Evolutionary conservation across 208 protist species (phyloP).

Genomic region (Blastocrithidia nonstop): DNA sequence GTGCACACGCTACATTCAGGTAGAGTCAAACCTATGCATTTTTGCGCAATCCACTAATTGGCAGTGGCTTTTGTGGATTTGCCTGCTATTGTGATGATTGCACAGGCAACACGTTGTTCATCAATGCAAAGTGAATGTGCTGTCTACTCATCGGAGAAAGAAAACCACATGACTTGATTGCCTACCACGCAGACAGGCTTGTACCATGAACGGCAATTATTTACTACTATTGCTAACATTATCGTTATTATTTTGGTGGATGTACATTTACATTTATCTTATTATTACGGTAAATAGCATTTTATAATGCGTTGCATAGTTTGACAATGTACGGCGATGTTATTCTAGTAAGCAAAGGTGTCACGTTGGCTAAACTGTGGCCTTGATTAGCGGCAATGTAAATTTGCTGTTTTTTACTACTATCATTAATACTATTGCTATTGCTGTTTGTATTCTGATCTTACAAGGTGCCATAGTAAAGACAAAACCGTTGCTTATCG

Average conservation of each 20-base stretch:
- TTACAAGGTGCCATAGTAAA: constrained; percentile 22
- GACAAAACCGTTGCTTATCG: constrained; percentile 66
- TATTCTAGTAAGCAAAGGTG: constrained; percentile 18
- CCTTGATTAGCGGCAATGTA: constrained; percentile 77
- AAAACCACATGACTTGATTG: constrained; percentile 53
- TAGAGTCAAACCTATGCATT: constrained; percentile 54
- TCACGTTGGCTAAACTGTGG: constrained; percentile 46
- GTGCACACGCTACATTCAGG: constrained; percentile 34
- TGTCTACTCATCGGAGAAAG: constrained; percentile 65
- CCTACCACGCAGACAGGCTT: constrained; percentile 29
- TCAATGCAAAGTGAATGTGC: constrained; percentile 81
- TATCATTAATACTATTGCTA: not conserved
- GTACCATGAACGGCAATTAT: constrained; percentile 70
- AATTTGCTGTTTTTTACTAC: constrained; percentile 5
- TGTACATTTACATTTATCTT: too few relatives aligned
- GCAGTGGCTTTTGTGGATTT: constrained; percentile 12
- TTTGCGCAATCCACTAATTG: constrained; percentile 80
- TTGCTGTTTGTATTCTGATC: not conserved
- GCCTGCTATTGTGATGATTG: not conserved
- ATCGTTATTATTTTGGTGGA: too few relatives aligned
- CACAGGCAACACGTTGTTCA: not conserved
- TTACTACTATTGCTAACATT: too few relatives aligned
- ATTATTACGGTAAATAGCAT: too few relatives aligned
- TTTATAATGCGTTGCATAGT: too few relatives aligned
- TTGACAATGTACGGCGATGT: not conserved